Percentiles rank a stretch among this genome's conserved stretches.
Conservation (phyloP, 441 rosid species). For the Mallotus repandus region DNA sequence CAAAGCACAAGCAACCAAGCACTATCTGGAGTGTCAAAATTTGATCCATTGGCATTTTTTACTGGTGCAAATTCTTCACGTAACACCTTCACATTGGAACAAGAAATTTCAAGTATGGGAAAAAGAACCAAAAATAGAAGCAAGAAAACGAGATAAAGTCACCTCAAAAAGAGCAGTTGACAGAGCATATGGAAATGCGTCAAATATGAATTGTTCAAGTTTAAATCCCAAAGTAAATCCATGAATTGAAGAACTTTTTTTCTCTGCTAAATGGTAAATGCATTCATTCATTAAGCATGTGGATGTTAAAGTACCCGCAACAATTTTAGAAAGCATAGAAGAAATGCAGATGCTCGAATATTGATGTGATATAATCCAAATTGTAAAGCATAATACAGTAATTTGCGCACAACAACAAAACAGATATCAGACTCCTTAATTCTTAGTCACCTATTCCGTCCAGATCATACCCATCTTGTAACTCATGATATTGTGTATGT, state of each 20-base stretch:
- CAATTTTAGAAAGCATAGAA: neutral
- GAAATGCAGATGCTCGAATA: neutral
- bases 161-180: slow-evolving; percentile 99
- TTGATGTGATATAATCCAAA: neutral
- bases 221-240: slow-evolving; percentile 74
- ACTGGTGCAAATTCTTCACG: slow-evolving; percentile 98
- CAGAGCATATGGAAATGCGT: slow-evolving; percentile 97
- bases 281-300: slow-evolving; percentile 17
- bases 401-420: no score
- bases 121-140: neutral
- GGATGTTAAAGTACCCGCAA: no score
- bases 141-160: slow-evolving; percentile 7
- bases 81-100: slow-evolving; percentile 49
- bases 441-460: no score
- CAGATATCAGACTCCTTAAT: no score
- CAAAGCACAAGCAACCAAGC: slow-evolving; percentile 84
- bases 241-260: slow-evolving; percentile 85
- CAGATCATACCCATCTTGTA: no score
- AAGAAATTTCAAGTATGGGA: slow-evolving; percentile 8
- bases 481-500: no score
- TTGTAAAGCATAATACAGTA: neutral
- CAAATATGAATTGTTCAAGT: slow-evolving; percentile 94
- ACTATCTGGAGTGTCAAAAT: slow-evolving; percentile 90
- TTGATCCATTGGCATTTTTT: slow-evolving; percentile 93
- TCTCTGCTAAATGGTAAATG: slow-evolving; percentile 98